Conservation (phyloP, 208 protist species). For the Trypanosoma caninum region DNA sequence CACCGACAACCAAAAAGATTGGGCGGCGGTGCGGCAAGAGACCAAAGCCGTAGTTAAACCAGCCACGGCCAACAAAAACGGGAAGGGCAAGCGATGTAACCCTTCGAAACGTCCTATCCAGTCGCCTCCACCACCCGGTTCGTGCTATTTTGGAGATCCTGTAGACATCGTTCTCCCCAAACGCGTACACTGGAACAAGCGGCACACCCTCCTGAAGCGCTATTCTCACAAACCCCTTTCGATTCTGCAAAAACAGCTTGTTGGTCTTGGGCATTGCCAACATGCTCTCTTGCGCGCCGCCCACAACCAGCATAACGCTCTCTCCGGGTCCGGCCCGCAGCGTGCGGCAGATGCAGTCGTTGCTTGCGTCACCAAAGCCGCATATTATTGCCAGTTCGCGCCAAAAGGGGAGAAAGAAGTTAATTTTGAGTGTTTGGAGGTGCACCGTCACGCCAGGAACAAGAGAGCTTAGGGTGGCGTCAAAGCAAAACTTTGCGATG, state of each 20-base stretch:
- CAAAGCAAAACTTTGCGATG: conserved; percentile 63
- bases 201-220: conserved; percentile 71
- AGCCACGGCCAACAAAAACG: conserved; percentile 68
- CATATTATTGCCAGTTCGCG: conserved; percentile 55
- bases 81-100: conserved; percentile 63
- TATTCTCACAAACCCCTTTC: conserved; percentile 87
- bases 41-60: conserved; percentile 73
- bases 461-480: conserved; percentile 31
- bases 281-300: conserved; percentile 76
- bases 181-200: conserved; percentile 83
- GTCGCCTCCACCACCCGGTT: conserved; percentile 27
- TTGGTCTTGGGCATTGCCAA: conserved; percentile 66
- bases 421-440: conserved; percentile 79
- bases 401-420: conserved; percentile 89
- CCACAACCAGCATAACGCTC: conserved; percentile 81
- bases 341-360: conserved; percentile 56
- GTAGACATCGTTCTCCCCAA: conserved; percentile 89
- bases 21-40: conserved; percentile 67
- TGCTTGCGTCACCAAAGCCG: conserved; percentile 82
- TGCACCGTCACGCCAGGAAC: conserved; percentile 71
- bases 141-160: conserved; percentile 31
- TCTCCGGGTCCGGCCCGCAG: conserved; percentile 70
- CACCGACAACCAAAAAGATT: conserved; percentile 81
- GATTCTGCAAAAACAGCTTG: conserved; percentile 61
- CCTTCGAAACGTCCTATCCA: conserved; percentile 33